Evolutionary conservation across 192 early-diverging fungal genomes (phyloP).

Genomic region (Podila minutissima): DNA sequence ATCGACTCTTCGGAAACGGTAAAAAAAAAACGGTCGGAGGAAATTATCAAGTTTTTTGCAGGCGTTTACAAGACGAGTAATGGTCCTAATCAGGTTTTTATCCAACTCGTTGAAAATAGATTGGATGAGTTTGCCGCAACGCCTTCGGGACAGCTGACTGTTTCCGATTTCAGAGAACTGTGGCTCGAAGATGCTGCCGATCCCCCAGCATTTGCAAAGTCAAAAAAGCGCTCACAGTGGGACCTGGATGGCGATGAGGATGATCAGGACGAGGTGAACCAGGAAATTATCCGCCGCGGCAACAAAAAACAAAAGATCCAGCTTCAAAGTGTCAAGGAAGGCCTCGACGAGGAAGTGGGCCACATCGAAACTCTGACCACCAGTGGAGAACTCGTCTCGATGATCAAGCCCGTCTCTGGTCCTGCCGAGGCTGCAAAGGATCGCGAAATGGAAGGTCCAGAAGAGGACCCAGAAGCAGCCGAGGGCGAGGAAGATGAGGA

Average conservation of each 20-base stretch:
- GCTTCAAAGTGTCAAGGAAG: constrained; percentile 22
- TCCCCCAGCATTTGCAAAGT: constrained; percentile 83
- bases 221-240: constrained; percentile 56
- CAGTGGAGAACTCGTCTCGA: background rate
- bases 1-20: constrained; percentile 83
- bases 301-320: constrained; percentile 14
- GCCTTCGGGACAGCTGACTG: constrained; percentile 77
- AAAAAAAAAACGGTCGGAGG: background rate
- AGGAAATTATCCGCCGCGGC: constrained; percentile 40
- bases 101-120: constrained; percentile 36
- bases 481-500: constrained; percentile 45
- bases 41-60: too few species aligned
- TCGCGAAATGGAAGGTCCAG: constrained; percentile 25
- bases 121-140: constrained; percentile 86
- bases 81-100: background rate
- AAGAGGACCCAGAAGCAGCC: constrained; percentile 18
- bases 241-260: constrained; percentile 35
- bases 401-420: background rate
- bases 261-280: constrained; percentile 32
- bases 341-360: constrained; percentile 12
- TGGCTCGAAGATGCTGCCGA: constrained; percentile 87
- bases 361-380: constrained; percentile 24
- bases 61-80: background rate
- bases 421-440: background rate
- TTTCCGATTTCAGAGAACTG: constrained; percentile 82